phyloP scores from a whole-genome alignment of 805 yeast species.

The Candida ficus region DNA sequence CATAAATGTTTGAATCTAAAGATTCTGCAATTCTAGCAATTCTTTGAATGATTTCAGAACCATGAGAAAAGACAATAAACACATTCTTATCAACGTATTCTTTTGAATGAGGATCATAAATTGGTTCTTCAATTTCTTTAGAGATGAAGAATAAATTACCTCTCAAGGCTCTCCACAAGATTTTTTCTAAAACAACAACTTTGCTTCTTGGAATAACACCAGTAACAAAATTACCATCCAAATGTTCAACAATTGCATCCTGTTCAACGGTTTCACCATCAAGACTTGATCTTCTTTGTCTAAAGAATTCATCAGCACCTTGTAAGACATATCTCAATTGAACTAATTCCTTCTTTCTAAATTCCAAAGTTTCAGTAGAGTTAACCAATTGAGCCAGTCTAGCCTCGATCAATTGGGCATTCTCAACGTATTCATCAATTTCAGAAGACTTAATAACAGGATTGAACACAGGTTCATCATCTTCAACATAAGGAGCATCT shows the following conservation, averaged over 20 bases:
- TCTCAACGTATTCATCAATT: slow-evolving; percentile 62
- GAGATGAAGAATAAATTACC: slow-evolving; percentile 83
- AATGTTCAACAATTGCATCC: slow-evolving; percentile 3
- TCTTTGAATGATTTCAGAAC: slow-evolving; percentile 64
- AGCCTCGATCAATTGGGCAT: slow-evolving; percentile 68
- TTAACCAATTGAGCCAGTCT: slow-evolving; percentile 68
- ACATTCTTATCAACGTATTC: slow-evolving; percentile 65
- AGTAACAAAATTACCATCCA: slow-evolving; percentile 46
- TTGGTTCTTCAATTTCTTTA: slow-evolving; percentile 64
- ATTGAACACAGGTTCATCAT: slow-evolving; percentile 21
- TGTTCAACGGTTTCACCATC: slow-evolving; percentile 2
- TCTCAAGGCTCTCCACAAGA: slow-evolving; percentile 88
- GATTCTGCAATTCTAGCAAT: slow-evolving; percentile 85
- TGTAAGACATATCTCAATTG: slow-evolving; percentile 54
- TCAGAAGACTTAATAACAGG: slow-evolving; percentile 27
- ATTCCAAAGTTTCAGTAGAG: slow-evolving; percentile 58
- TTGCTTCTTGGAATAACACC: slow-evolving; percentile 81
- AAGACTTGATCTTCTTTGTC: slow-evolving; percentile 16
- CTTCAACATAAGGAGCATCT: slow-evolving; percentile 23
- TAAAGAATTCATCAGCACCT: slow-evolving; percentile 46
- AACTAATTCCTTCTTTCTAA: slow-evolving; percentile 56
- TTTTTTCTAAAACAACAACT: slow-evolving; percentile 67
- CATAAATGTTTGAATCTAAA: slow-evolving; percentile 75
- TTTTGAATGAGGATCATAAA: slow-evolving; percentile 61
- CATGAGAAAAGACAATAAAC: slow-evolving; percentile 90